phyloP scores from a whole-genome alignment of 2,329 filamentous ascomycete genomes.

The Aspergillus arachidicola region DNA sequence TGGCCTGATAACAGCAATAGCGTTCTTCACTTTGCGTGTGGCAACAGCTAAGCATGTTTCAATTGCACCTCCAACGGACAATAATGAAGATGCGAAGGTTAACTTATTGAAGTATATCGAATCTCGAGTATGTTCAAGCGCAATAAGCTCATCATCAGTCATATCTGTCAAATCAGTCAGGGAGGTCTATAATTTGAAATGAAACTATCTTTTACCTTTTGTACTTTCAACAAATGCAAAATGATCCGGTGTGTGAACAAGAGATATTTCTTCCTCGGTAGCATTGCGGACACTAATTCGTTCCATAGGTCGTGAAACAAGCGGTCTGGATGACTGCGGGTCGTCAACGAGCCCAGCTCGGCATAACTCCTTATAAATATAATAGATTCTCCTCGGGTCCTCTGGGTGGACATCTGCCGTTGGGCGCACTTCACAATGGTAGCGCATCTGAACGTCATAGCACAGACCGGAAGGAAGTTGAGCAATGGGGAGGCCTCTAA shows the following conservation, averaged over 20 bases:
- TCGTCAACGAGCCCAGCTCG: conserved; percentile 75
- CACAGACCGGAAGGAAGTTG: conserved; percentile 74
- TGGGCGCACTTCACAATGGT: conserved; percentile 81
- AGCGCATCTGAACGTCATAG: conserved; percentile 94
- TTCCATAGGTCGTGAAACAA: conserved; percentile 58
- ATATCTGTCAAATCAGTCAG: conserved; percentile 43
- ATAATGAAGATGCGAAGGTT: conserved; percentile 76
- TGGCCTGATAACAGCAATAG: conserved; percentile 90
- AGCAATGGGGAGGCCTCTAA: conserved; percentile 46
- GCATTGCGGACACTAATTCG: conserved; percentile 79
- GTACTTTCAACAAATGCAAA: conserved; percentile 73
- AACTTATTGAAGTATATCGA: conserved; percentile 83
- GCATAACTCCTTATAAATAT: conserved; percentile 88
- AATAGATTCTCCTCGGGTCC: conserved; percentile 87
- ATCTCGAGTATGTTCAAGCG: conserved; percentile 69
- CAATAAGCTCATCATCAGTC: conserved; percentile 64
- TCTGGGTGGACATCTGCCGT: conserved; percentile 81
- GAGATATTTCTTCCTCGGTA: conserved; percentile 75
- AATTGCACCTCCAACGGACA: conserved; percentile 91
- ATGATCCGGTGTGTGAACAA: conserved; percentile 77
- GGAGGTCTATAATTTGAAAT: background rate
- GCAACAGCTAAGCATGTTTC: conserved; percentile 95
- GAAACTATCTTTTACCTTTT: conserved; percentile 37
- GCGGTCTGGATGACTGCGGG: conserved; percentile 52
- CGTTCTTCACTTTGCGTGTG: conserved; percentile 82